These are phyloP conservation scores for Eremothecium coryli DNA, from an alignment of 1,139 yeast species.

Conservation along the genomic window DNA sequence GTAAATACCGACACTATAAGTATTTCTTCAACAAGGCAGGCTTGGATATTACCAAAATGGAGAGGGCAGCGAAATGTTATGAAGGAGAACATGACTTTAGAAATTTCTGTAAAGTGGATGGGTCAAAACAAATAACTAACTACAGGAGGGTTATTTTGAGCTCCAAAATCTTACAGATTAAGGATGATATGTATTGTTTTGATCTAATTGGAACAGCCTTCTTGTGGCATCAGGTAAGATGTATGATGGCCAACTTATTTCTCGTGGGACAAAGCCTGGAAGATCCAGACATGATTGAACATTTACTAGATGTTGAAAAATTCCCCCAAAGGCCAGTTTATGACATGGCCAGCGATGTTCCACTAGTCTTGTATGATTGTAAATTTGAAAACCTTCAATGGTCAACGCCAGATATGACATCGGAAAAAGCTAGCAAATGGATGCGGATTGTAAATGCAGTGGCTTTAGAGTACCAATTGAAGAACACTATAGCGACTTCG, in stretches of 20 bases:
- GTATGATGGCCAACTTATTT: slow-evolving; percentile 81
- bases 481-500: slow-evolving; percentile 26
- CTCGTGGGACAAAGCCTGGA: slow-evolving; percentile 76
- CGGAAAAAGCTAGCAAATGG: slow-evolving; percentile 22
- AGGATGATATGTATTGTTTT: slow-evolving; percentile 48
- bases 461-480: slow-evolving; percentile 33
- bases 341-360: slow-evolving; percentile 90
- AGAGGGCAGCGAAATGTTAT: slow-evolving; percentile 53
- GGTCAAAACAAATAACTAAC: slow-evolving; percentile 82
- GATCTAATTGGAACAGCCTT: slow-evolving; percentile 85
- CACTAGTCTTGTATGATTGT: slow-evolving; percentile 81
- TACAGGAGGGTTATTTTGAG: slow-evolving; percentile 50
- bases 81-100: slow-evolving; percentile 84
- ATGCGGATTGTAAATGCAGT: slow-evolving; percentile 22
- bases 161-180: slow-evolving; percentile 41
- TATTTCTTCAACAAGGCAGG: slow-evolving; percentile 55
- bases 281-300: slow-evolving; percentile 43
- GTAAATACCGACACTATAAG: slow-evolving; percentile 72
- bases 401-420: slow-evolving; percentile 31
- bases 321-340: slow-evolving; percentile 69
- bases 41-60: slow-evolving; percentile 60
- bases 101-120: slow-evolving; percentile 90
- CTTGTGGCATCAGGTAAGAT: slow-evolving; percentile 96
- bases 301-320: slow-evolving; percentile 48
- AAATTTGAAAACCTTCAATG: slow-evolving; percentile 65